phyloP scores from a whole-genome alignment of 345 rosid genomes.

The Dipteronia dyeriana region DNA sequence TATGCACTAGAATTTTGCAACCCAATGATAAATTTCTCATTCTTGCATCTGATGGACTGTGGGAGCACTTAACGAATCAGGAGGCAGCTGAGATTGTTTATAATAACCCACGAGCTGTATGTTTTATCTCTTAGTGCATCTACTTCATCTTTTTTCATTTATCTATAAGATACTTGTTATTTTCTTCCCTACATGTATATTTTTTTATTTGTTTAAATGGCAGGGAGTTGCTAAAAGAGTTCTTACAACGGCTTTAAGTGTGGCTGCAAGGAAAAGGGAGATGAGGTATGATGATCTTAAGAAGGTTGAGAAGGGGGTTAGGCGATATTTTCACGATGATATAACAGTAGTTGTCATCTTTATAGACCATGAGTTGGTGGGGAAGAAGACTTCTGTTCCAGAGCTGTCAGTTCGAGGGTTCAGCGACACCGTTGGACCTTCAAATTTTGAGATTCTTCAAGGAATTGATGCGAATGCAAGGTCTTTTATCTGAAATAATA shows the following conservation, averaged over 20 bases:
- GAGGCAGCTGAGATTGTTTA: conserved; percentile 79
- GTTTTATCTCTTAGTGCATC: conserved; percentile 17
- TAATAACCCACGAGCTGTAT: conserved; percentile 68
- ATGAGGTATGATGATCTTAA: conserved; percentile 70
- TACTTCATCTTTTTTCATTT: not conserved
- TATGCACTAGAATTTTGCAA: conserved; percentile 57
- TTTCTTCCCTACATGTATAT: not conserved
- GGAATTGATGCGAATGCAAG: conserved; percentile 36
- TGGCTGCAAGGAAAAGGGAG: conserved; percentile 71
- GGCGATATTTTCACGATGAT: conserved; percentile 82
- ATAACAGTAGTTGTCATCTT: conserved; percentile 85
- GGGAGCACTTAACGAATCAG: conserved; percentile 87
- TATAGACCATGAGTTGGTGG: conserved; percentile 59
- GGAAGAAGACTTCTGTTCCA: conserved; percentile 44
- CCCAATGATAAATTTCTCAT: conserved; percentile 80
- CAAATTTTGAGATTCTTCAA: conserved; percentile 56
- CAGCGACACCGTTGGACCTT: conserved; percentile 60
- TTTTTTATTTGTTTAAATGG: not conserved
- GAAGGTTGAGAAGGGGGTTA: conserved; percentile 58
- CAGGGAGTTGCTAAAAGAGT: conserved; percentile 88
- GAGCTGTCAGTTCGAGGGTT: conserved; percentile 74
- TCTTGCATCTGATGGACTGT: conserved; percentile 96
- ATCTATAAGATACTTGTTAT: not conserved
- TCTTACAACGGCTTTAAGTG: conserved; percentile 63
- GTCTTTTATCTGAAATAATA: conserved; percentile 22